Percentiles rank a stretch among this genome's conserved stretches.
phyloP scores from a whole-genome alignment of 306 rosid genomes.

The Medicago truncatula region DNA sequence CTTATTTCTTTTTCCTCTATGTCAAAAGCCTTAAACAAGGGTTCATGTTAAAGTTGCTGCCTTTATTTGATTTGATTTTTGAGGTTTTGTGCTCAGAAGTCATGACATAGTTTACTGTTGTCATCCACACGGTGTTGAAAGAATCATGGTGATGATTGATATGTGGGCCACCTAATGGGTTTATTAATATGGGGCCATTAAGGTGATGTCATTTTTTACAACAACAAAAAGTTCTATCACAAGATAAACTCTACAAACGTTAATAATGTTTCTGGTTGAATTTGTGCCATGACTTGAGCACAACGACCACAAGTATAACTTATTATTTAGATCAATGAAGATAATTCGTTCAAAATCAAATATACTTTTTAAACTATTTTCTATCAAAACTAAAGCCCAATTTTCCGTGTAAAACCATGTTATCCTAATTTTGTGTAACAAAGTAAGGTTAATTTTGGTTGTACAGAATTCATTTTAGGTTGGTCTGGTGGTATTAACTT shows the following conservation, averaged over 20 bases:
- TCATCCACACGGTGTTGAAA: slow-evolving; percentile 38
- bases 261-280: background rate
- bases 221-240: background rate
- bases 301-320: background rate
- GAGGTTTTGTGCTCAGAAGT: slow-evolving; percentile 43
- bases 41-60: slow-evolving; percentile 16
- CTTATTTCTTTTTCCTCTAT: background rate
- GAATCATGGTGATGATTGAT: slow-evolving; percentile 39
- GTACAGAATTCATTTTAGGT: no score
- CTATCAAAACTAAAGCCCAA: no score
- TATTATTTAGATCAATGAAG: background rate
- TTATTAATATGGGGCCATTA: slow-evolving; percentile 34
- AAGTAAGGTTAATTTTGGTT: no score
- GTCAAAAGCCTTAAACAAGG: slow-evolving; percentile 12
- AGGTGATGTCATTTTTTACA: slow-evolving; percentile 3
- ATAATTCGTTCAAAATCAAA: no score
- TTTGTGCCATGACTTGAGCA: background rate
- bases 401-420: no score
- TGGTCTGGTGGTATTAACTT: no score
- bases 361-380: no score
- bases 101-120: slow-evolving; percentile 46
- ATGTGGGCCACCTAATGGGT: slow-evolving; percentile 42
- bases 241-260: background rate
- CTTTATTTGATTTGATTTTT: slow-evolving; percentile 25
- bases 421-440: no score